Base-by-base conservation (phyloP, 192 early-diverging fungal genomes). In the Coemansia sp. region DNA sequence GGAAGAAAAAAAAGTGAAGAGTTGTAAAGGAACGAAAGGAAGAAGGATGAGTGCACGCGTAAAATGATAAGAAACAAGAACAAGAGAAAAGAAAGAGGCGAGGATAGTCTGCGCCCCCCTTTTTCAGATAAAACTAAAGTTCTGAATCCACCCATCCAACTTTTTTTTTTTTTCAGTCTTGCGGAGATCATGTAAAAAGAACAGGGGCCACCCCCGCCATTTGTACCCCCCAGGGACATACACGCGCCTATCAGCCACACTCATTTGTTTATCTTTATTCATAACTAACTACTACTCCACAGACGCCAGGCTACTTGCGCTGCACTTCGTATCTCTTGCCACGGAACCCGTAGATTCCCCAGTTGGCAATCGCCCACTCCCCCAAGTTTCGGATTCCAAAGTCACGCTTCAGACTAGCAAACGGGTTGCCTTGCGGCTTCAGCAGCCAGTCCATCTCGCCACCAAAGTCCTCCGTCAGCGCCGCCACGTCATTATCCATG, bases 281-380 rank as follows among this genome's bases (percentile, higher is more conserved):
- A 55, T 12, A 14, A 38, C 6, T 10, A 38, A 38, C 37, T 10
- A 7, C 37, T 38, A 38, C 10, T 2, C 37, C 6, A 38, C 37
- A 38, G 6, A 38, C 5, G 37, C 37, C 10, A 38, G 57, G 27
- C 73, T 77, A 63, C 66, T 77, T 70, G 68, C 38, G 64, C 72
- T 82, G 81, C 32, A 93, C 89, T 77, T 93, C 92, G 82, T 93
- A 93, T 44, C 86, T 84, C 76, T 92, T 91, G 50, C 90, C 92
- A 62, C 92, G 87, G 71, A 93, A 87, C 34, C 87, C 90, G 79
- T 89, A 93, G 63, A 93, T 88, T 27, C 90, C 91, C 89, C 90
- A 91, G 75, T 93, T 93, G 57, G 90, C 86, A 66, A 87, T 88
- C 12, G 90, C 87, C 55, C 84, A 86, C 63, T 92, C 87, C 59